A percentile compares a stretch with the other conserved stretches of the same genome.
Evolutionary conservation across 345 rosid species (phyloP).

Genomic region (Rhodamnia argentea): DNA sequence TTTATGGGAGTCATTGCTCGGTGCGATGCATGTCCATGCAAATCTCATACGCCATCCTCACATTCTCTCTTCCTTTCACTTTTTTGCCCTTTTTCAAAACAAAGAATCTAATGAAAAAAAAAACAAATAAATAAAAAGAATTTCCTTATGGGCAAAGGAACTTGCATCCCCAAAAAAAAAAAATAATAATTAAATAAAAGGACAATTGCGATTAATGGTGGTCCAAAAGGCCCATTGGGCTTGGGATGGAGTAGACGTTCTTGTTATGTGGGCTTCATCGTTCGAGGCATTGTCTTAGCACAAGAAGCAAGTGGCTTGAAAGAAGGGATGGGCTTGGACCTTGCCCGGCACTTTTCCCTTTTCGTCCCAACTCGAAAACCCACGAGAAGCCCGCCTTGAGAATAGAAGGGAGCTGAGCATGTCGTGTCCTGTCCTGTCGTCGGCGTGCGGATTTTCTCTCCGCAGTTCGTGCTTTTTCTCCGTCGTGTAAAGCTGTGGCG

Average conservation of each 20-base stretch:
- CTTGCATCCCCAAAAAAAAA: neutral
- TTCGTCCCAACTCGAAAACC: neutral
- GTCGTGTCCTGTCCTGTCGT: neutral
- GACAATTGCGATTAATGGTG: neutral
- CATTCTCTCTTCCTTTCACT: neutral
- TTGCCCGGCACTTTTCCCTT: neutral
- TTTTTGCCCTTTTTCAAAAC: neutral
- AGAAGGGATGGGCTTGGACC: neutral
- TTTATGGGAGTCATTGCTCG: neutral
- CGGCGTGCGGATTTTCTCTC: neutral
- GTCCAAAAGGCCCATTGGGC: neutral
- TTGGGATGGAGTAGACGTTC: neutral
- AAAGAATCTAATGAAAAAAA: neutral
- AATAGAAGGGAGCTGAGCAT: neutral
- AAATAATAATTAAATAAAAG: neutral
- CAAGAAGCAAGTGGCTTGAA: neutral
- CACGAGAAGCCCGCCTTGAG: neutral
- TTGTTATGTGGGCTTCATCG: neutral
- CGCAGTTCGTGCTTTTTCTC: neutral
- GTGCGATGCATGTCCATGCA: neutral
- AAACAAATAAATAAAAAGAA: too few relatives aligned
- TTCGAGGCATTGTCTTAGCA: neutral
- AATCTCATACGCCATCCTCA: neutral
- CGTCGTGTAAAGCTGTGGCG: accelerated
- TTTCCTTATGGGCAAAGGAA: neutral